phyloP scores from a whole-genome alignment of 768 basidiomycete species.

The Baorangia bicolor region DNA sequence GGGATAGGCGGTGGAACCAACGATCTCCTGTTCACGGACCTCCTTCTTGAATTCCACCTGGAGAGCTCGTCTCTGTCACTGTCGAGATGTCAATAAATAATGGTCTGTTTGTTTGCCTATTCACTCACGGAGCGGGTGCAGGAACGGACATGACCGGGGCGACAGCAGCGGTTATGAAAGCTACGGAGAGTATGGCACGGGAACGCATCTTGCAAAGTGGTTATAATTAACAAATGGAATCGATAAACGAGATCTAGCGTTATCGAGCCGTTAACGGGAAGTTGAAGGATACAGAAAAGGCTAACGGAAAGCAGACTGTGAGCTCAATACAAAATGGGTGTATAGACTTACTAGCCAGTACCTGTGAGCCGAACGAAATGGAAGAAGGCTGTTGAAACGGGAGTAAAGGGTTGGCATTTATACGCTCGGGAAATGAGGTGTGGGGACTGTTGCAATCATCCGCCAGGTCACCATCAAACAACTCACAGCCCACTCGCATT shows the following conservation, averaged over 20 bases:
- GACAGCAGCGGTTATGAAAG: conserved; percentile 1
- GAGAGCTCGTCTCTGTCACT: neutral
- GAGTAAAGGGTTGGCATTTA: neutral
- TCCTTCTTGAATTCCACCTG: neutral
- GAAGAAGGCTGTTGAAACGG: conserved; percentile 8
- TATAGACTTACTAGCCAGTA: conserved; percentile 22
- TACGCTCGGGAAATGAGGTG: neutral
- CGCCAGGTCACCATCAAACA: neutral
- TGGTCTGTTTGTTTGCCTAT: neutral
- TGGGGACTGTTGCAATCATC: neutral
- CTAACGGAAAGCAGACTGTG: conserved; percentile 1
- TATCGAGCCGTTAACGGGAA: conserved; percentile 12
- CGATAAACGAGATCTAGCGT: conserved; percentile 7
- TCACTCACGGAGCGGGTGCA: neutral
- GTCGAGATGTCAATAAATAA: neutral
- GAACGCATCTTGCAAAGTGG: conserved; percentile 13
- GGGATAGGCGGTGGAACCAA: conserved; percentile 11
- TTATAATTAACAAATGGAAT: neutral
- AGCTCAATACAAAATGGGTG: neutral
- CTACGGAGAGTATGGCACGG: neutral
- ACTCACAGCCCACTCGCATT: neutral
- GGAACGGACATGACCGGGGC: conserved; percentile 10
- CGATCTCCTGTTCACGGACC: neutral
- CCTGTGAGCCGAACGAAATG: conserved; percentile 20
- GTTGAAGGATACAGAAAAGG: conserved; percentile 16